Conservation (phyloP, 768 basidiomycete species). For the Floccularia luteovirens region DNA sequence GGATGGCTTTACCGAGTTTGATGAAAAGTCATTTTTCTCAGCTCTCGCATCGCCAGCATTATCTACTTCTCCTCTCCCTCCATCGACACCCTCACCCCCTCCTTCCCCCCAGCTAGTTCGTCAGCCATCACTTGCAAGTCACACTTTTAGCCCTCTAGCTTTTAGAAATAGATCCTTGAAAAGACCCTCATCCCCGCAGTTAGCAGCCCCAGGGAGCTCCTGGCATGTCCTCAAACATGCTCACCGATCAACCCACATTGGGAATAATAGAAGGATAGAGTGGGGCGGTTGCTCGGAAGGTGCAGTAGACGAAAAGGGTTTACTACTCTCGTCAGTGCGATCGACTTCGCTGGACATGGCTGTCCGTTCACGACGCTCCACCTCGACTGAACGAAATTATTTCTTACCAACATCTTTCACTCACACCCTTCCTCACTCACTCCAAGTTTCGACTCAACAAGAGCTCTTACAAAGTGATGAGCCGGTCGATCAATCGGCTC, state of each 20-base stretch:
- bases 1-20: slow-evolving; percentile 39
- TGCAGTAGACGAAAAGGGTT: slow-evolving; percentile 37
- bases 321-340: slow-evolving; percentile 28
- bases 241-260: slow-evolving; percentile 41
- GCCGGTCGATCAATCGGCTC: background rate
- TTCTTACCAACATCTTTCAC: slow-evolving; percentile 19
- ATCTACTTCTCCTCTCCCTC: slow-evolving; percentile 21
- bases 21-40: slow-evolving; percentile 38
- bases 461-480: background rate
- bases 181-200: slow-evolving; percentile 20
- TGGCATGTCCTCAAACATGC: slow-evolving; percentile 38
- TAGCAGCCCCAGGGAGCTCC: slow-evolving; percentile 25
- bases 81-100: slow-evolving; percentile 21
- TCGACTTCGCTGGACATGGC: slow-evolving; percentile 33
- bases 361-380: slow-evolving; percentile 19
- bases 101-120: slow-evolving; percentile 24
- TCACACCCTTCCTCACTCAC: slow-evolving; percentile 4
- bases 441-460: background rate
- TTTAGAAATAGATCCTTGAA: slow-evolving; percentile 14
- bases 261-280: slow-evolving; percentile 31
- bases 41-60: slow-evolving; percentile 29
- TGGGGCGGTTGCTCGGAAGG: slow-evolving; percentile 32
- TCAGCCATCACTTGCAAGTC: slow-evolving; percentile 26
- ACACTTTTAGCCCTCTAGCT: slow-evolving; percentile 10
- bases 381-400: slow-evolving; percentile 33